These are phyloP conservation scores for Cercospora nicotianae DNA, from an alignment of 2,329 filamentous ascomycete genomes.

Conservation along the genomic window DNA sequence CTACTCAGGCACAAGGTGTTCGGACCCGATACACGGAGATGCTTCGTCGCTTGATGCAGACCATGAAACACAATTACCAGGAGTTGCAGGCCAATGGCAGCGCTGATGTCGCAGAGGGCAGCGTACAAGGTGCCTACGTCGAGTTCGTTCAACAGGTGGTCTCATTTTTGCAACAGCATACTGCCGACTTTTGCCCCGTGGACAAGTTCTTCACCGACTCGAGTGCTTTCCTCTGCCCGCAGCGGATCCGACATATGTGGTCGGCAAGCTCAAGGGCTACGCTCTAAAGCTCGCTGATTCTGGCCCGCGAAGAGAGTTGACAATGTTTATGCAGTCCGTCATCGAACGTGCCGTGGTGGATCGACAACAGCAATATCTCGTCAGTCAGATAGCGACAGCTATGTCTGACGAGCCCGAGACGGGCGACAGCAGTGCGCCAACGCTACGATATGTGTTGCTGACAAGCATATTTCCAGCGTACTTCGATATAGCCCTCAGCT, in stretches of 20 bases:
- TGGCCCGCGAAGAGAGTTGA: constrained; percentile 55
- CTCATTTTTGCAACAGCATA: constrained; percentile 61
- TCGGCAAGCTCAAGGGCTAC: constrained; percentile 61
- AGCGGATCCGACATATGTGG: constrained; percentile 62
- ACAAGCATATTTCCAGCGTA: constrained; percentile 60
- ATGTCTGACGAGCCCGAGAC: constrained; percentile 49
- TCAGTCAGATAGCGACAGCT: constrained; percentile 54
- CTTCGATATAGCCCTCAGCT: constrained; percentile 50
- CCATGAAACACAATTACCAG: constrained; percentile 62
- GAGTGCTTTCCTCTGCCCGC: constrained; percentile 58
- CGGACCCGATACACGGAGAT: constrained; percentile 53
- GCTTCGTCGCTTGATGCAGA: constrained; percentile 57
- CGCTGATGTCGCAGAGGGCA: constrained; percentile 24
- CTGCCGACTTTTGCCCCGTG: constrained; percentile 57
- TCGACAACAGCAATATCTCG: constrained; percentile 57
- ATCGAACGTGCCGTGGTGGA: constrained; percentile 60
- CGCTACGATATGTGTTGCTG: constrained; percentile 54
- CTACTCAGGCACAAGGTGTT: constrained; percentile 38
- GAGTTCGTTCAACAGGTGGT: constrained; percentile 62
- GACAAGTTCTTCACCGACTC: constrained; percentile 63
- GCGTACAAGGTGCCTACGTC: constrained; percentile 56
- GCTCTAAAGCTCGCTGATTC: constrained; percentile 52
- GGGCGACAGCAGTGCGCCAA: constrained; percentile 40
- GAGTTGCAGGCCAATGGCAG: constrained; percentile 45
- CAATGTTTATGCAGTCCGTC: constrained; percentile 60